Conservation (phyloP, 106 monocot genomes). For the Phalaenopsis equestris region DNA sequence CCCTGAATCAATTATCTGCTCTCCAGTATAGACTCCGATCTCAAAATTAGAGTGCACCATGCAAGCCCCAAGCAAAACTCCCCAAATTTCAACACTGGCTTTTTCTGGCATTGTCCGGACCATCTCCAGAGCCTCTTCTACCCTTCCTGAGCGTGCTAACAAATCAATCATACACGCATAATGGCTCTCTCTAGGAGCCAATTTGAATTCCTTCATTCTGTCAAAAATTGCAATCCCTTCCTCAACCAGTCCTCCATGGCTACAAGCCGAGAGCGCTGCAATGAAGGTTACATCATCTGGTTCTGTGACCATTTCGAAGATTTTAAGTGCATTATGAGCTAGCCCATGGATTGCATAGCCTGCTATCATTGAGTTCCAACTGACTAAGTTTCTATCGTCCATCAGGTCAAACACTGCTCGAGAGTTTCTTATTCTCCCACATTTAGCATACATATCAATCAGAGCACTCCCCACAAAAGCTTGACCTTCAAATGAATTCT, state of each 20-base stretch:
- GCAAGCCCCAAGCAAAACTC: constrained; percentile 48
- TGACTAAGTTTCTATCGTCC: constrained; percentile 40
- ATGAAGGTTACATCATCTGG: constrained; percentile 67
- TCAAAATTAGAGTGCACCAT: constrained; percentile 35
- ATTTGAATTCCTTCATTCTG: constrained; percentile 25
- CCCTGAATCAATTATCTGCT: constrained; percentile 20
- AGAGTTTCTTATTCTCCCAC: constrained; percentile 31
- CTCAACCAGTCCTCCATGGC: constrained; percentile 49
- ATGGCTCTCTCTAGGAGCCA: constrained; percentile 37
- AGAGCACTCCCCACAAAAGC: constrained; percentile 58
- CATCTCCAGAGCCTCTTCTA: constrained; percentile 38
- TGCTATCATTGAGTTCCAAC: constrained; percentile 57
- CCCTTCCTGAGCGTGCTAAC: constrained; percentile 38
- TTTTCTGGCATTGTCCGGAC: constrained; percentile 26
- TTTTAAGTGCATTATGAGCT: constrained; percentile 28
- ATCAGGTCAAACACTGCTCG: constrained; percentile 45
- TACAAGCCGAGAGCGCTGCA: constrained; percentile 48
- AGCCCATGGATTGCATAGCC: constrained; percentile 54
- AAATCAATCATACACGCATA: constrained; percentile 54
- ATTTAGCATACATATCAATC: constrained; percentile 67
- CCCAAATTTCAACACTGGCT: constrained; percentile 37
- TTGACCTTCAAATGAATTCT: constrained; percentile 29
- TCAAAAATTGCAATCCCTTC: constrained; percentile 46
- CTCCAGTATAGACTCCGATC: constrained; percentile 33
- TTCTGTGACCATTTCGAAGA: constrained; percentile 30